Evolutionary conservation across 768 basidiomycete genomes (phyloP), one percentile per base, ranked within the genome.

Genomic region (Chlorophyllum brunneum): DNA sequence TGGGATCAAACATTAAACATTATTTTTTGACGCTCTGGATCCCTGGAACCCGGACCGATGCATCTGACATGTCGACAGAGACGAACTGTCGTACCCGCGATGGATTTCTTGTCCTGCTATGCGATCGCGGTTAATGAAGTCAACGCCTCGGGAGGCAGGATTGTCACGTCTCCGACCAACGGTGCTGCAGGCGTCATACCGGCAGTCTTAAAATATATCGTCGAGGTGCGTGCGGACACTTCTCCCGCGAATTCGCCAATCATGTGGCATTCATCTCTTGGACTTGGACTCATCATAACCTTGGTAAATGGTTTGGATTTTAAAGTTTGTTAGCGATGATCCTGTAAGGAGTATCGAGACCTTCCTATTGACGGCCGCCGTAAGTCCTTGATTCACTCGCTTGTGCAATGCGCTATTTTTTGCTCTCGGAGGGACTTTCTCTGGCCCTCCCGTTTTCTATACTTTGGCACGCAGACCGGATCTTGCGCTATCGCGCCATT

Each of bases 81-180:
- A 55, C 88, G 80, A 66, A 90, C 90, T 7, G 84, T 86, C 59
- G 93, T 97, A 45, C 93, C 93, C 0, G 93, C 92, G 0, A 83
- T 98, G 69, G 94, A 98, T 63, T 95, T 94, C 63, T 71, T 98
- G 54, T 89, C 88, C 1, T 92, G 91, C 55, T 98, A 97, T 67
- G 95, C 93, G 2, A 95, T 94, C 48, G 91, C 92, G 15, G 92
- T 94, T 10, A 95, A 95, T 61, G 95, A 97, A 65, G 93, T 95
- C 10, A 97, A 95, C 61, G 94, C 94, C 3, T 79, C 82, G 26
- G 94, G 95, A 0, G 95, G 95, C 0, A 78, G 95, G 27, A 95
- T 98, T 47, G 95, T 98, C 40, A 98, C 95, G 2, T 89, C 90
- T 4, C 95, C 91, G 2, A 95, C 94, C 5, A 94, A 94, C 62